Evolutionary conservation across 2,329 filamentous ascomycete genomes (phyloP).

Genomic region (Eutypella sp.): DNA sequence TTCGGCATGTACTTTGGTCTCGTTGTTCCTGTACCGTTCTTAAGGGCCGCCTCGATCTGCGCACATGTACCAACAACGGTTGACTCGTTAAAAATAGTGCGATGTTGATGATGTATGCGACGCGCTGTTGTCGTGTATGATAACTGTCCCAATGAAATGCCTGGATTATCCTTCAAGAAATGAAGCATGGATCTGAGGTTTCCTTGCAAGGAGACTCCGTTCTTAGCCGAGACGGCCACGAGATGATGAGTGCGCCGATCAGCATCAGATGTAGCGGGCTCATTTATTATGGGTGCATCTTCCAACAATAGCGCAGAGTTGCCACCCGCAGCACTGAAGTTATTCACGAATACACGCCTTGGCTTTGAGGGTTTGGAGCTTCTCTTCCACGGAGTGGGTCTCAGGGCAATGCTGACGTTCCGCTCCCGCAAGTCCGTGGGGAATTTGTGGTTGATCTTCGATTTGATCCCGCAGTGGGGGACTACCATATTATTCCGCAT

Average conservation of each 20-base stretch:
- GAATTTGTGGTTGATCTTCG: slow-evolving; percentile 38
- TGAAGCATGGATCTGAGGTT: slow-evolving; percentile 7
- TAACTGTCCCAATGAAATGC: slow-evolving; percentile 7
- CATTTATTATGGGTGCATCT: slow-evolving; percentile 4
- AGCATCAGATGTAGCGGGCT: background rate
- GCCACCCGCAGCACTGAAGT: slow-evolving; percentile 16
- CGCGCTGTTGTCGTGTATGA: slow-evolving; percentile 17
- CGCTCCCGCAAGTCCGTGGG: slow-evolving; percentile 34
- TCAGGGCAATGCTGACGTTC: background rate
- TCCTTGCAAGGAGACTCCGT: slow-evolving; percentile 2
- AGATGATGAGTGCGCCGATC: slow-evolving; percentile 8
- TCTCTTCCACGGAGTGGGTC: slow-evolving; percentile 1
- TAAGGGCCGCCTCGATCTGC: background rate
- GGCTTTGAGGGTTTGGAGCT: slow-evolving; percentile 13
- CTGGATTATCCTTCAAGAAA: slow-evolving; percentile 6
- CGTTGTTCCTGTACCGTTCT: slow-evolving; percentile 12
- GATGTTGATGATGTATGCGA: slow-evolving; percentile 8
- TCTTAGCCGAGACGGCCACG: slow-evolving; percentile 12
- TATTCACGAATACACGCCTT: slow-evolving; percentile 18
- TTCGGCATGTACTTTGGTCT: slow-evolving; percentile 14
- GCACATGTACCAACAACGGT: background rate
- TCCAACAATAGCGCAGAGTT: slow-evolving; percentile 16
- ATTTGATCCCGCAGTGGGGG: slow-evolving; percentile 44
- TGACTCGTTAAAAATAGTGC: slow-evolving; percentile 1
- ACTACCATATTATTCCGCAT: slow-evolving; percentile 31